phyloP scores from a whole-genome alignment of 495 filamentous ascomycete genomes.

The Sporormia fimetaria region DNA sequence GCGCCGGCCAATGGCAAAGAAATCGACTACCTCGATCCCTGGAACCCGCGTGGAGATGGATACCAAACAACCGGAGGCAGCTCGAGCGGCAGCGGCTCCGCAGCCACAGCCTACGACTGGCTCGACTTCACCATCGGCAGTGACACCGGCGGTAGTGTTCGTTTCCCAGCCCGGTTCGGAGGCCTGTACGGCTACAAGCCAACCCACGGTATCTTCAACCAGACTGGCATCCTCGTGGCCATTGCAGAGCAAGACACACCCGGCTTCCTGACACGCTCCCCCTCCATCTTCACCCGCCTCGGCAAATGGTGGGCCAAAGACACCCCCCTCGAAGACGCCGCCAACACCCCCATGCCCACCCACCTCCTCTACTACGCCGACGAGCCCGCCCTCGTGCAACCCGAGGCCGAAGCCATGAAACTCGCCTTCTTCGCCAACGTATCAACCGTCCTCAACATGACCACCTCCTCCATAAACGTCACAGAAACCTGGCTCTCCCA shows the following conservation, averaged over 20 bases:
- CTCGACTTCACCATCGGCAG: constrained; percentile 8
- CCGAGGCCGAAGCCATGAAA: constrained; percentile 9
- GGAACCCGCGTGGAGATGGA: constrained; percentile 9
- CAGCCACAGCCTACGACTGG: constrained; percentile 9
- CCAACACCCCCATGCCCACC: constrained; percentile 1
- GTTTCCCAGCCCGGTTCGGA: constrained; percentile 6
- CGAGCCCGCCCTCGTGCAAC: constrained; percentile 3
- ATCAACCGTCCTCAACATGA: constrained; percentile 3
- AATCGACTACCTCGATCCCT: constrained; percentile 9
- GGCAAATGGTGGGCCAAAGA: constrained; percentile 5
- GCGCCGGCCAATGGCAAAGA: constrained; percentile 2
- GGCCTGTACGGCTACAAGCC: constrained; percentile 7
- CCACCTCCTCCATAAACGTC: constrained; percentile 4
- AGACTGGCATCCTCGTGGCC: constrained; percentile 5
- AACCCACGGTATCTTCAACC: constrained; percentile 7
- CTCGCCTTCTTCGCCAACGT: constrained; percentile 4
- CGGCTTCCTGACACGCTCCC: constrained; percentile 6
- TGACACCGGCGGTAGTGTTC: constrained; percentile 7
- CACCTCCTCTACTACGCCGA: constrained; percentile 5
- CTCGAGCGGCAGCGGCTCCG: constrained; percentile 3
- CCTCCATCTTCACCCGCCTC: constrained; percentile 1
- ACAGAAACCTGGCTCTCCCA: not conserved
- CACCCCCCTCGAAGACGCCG: not conserved
- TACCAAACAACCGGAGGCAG: constrained; percentile 8
- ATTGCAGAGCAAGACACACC: constrained; percentile 7